Conservation (phyloP, 2,329 filamentous ascomycete genomes). For the Colletotrichum sp. region DNA sequence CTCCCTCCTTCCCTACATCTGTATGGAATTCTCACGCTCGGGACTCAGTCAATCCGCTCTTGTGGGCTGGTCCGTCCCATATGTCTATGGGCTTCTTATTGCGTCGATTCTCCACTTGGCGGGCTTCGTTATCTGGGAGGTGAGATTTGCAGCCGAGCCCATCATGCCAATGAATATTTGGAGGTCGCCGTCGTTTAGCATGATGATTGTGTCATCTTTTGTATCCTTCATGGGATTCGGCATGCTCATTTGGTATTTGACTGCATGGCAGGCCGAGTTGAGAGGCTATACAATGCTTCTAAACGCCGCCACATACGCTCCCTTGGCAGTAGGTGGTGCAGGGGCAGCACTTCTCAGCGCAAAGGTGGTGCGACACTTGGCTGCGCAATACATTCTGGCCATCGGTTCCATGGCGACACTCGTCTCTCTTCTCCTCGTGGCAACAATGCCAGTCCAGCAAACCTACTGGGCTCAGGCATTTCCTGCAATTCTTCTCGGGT, state of each 20-base stretch:
- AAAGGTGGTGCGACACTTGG: neutral
- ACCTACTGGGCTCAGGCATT: neutral
- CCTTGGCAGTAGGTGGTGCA: neutral
- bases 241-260: neutral
- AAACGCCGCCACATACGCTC: neutral
- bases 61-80: neutral
- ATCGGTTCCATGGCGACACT: neutral
- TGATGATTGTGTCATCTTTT: neutral
- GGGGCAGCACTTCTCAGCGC: neutral
- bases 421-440: neutral
- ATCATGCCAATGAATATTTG: neutral
- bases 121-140: neutral
- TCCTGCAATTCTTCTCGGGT: neutral
- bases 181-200: neutral
- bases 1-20: neutral
- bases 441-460: neutral
- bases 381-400: neutral
- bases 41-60: neutral
- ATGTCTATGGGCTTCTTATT: neutral
- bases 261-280: neutral
- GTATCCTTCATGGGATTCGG: neutral
- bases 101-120: neutral
- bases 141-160: neutral
- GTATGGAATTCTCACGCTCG: neutral
- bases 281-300: neutral